phyloP scores from a whole-genome alignment of 768 basidiomycete genomes.

The Xerocomellus chrysenteron region DNA sequence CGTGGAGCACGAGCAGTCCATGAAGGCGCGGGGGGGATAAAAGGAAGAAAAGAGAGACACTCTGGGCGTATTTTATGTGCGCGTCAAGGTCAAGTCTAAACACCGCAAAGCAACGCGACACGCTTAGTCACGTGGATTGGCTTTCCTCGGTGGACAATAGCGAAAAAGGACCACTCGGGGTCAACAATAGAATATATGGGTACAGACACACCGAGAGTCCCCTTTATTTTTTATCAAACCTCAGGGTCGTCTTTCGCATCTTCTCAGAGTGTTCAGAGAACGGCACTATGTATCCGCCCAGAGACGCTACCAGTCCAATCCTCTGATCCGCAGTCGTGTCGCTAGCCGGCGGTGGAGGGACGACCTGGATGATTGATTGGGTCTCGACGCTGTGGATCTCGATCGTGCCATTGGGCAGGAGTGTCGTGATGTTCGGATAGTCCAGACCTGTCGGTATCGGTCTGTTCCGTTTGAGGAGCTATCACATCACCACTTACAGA shows the following conservation, averaged over 20 bases:
- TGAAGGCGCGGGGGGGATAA: neutral
- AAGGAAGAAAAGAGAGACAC: neutral
- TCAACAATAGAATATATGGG: slow-evolving; percentile 10
- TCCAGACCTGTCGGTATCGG: slow-evolving; percentile 58
- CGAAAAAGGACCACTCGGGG: neutral
- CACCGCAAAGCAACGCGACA: slow-evolving; percentile 22
- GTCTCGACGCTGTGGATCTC: slow-evolving; percentile 81
- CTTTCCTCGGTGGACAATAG: slow-evolving; percentile 7
- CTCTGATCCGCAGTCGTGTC: slow-evolving; percentile 25
- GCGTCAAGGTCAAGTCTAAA: slow-evolving; percentile 17
- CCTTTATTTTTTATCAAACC: slow-evolving; percentile 23
- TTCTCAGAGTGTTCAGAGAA: slow-evolving; percentile 41
- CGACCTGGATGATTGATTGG: slow-evolving; percentile 67
- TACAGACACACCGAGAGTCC: slow-evolving; percentile 23
- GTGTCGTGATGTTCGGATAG: slow-evolving; percentile 74
- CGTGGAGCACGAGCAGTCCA: slow-evolving; percentile 12
- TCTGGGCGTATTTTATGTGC: slow-evolving; percentile 9
- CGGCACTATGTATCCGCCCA: slow-evolving; percentile 43
- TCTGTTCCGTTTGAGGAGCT: neutral
- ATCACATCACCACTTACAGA: slow-evolving; percentile 54
- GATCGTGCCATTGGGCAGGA: slow-evolving; percentile 76
- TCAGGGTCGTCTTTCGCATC: slow-evolving; percentile 35
- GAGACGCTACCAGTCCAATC: slow-evolving; percentile 28
- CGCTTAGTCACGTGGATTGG: slow-evolving; percentile 26
- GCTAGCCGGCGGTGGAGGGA: slow-evolving; percentile 46